These are phyloP conservation scores for Yarrowia sp. DNA, from an alignment of 805 yeast species.

Conservation along the genomic window DNA sequence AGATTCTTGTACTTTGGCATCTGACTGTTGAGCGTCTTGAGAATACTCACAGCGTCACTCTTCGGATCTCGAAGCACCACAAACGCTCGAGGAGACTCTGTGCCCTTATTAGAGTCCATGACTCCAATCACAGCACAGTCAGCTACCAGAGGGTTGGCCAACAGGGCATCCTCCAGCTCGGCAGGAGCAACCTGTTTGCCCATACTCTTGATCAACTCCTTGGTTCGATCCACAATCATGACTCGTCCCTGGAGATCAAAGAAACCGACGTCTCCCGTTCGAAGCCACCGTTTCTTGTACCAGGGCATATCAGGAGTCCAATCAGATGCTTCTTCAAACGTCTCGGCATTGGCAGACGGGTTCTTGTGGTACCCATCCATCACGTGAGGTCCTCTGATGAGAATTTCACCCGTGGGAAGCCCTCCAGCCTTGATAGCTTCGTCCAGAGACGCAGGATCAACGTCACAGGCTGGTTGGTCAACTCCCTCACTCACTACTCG, in stretches of 20 bases:
- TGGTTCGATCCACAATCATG: conserved; percentile 53
- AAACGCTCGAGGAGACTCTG: conserved; percentile 59
- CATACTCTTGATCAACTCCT: conserved; percentile 52
- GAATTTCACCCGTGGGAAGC: conserved; percentile 56
- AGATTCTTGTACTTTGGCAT: conserved; percentile 52
- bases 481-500: conserved; percentile 19
- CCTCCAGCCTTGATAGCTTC: conserved; percentile 12
- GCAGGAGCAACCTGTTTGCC: conserved; percentile 91
- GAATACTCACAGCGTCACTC: conserved; percentile 42
- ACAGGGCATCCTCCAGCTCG: conserved; percentile 85
- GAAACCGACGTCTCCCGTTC: conserved; percentile 64
- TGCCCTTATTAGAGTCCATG: conserved; percentile 69
- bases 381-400: conserved; percentile 62
- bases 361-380: conserved; percentile 59
- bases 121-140: conserved; percentile 91
- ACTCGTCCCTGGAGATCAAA: conserved; percentile 57
- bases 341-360: conserved; percentile 56
- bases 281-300: conserved; percentile 55
- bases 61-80: conserved; percentile 42
- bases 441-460: conserved; percentile 1
- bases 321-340: conserved; percentile 52
- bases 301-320: conserved; percentile 6
- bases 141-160: conserved; percentile 75
- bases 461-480: conserved; percentile 33
- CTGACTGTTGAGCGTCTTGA: conserved; percentile 49